Evolutionary conservation across 2,329 filamentous ascomycete genomes (phyloP), one percentile per base, ranked within the genome.

Genomic region (Colletotrichum lupini): DNA sequence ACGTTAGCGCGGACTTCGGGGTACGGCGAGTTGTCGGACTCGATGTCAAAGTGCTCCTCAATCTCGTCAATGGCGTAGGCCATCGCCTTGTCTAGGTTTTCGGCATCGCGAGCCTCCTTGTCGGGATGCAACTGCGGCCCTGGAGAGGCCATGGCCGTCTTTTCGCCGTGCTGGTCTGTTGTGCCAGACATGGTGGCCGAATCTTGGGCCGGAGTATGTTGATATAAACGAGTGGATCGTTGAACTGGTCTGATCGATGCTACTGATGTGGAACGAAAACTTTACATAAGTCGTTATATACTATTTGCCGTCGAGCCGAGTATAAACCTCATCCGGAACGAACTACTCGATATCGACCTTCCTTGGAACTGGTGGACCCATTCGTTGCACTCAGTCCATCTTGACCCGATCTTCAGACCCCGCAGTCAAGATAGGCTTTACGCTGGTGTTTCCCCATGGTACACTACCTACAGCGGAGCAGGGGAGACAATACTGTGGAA

Each of bases 1-100:
- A 85, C 83, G 11, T 82, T 83, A n/a, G 83, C 82, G 57, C 83
- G 82, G 59, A 84, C 82, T 68, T 81, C 80, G 62, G 81, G 72
- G 76, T 79, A 79, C n/a, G 81, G 79, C 59, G 79, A 81, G 73
- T 81, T 80, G 74, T 80, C 77, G 46, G 77, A 67, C 9, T 62
- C 49, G 26, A 67, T 64, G 63, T 72, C 57, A 19, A 74, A 69
- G 30, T 67, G 62, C n/a, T 66, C 73, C 57, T 67, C 53, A 26
- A 70, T 49, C 7, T 73, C 66, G 35, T 63, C 56, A 35, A 75
- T 70, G 46, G 71, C 67, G 28, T 61, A 67, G n/a, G 68, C 30
- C 63, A 71, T 60, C 4, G 67, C 67, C 58, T 71, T 66, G 16
- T 75, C 73, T 1, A 68, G 59, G 28, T 72, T 57, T 22, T 74